Evolutionary conservation across 345 rosid species (phyloP), one percentile per base, ranked within the genome.

Genomic region (Trapa incisa): DNA sequence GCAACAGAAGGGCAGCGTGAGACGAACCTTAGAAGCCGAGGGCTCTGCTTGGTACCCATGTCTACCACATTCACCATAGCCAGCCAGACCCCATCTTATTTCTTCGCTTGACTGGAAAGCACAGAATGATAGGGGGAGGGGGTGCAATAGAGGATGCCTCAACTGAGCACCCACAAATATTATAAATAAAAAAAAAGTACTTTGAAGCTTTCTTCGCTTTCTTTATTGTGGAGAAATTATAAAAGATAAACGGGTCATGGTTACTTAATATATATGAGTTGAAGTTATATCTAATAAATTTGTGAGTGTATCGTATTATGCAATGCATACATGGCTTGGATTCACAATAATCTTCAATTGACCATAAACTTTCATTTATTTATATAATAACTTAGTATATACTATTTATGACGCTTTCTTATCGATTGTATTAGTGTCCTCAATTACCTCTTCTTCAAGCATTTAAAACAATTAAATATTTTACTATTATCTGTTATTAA

Each of bases 11-110:
- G 76, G 39, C 29, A 22, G 29, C 68, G 74, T 56, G 67, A 69
- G 54, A 88, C 78, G 71, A 96, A 89, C 65, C 85, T 92, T 33
- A 81, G 80, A 70, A 88, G 91, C 77, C 84, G 87, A 35, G 96
- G 98, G 39, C 81, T 92, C 15, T 92, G 98, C 77, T 76, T 92
- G 65, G 91, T 89, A 66, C 96, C 97, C 12, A 73, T 92, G 33
- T 80, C 96, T 10, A 88, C 84, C 81, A 92, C 93, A 36, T 87
- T 82, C 71, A 87, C 96, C 5, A 85, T 91, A 50, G 82, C 99
- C 37, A 79, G 71, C 37, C 89, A 85, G 77, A 76, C 86, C 65
- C 68, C 85, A 9, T 83, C 78, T 14, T 94, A 86, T 72, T 83
- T 84, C 68, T 89, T 89, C 91, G 83, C 37, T 91, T 96, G 36